These are phyloP conservation scores for Galium porrigens DNA, from an alignment of 305 asterid species.

Conservation along the genomic window DNA sequence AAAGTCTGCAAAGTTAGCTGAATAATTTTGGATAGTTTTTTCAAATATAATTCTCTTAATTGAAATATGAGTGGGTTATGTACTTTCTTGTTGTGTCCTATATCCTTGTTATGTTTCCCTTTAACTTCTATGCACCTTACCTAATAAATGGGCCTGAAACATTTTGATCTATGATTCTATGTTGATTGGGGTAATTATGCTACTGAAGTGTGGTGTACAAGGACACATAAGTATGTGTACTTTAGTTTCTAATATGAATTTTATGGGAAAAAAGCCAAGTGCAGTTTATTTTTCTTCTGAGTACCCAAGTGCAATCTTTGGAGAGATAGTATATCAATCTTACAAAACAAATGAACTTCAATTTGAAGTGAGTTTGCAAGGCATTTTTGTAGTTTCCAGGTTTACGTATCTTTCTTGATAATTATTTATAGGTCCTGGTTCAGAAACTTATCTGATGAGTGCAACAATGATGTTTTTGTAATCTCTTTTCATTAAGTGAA, in stretches of 20 bases:
- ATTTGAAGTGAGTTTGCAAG: neutral
- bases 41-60: neutral
- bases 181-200: neutral
- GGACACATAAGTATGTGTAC: neutral
- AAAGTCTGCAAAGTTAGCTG: neutral
- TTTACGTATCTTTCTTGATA: neutral
- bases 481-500: neutral
- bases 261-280: too few species aligned
- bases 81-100: neutral
- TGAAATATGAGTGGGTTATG: neutral
- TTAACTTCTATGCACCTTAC: neutral
- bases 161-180: neutral
- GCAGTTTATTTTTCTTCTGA: neutral
- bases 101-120: neutral
- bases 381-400: neutral
- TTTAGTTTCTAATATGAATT: neutral
- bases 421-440: neutral
- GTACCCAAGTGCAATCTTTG: neutral
- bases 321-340: neutral
- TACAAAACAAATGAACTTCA: neutral
- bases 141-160: neutral
- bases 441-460: neutral
- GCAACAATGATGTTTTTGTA: neutral
- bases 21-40: neutral
- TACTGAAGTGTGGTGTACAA: neutral